phyloP scores from a whole-genome alignment of 371 early-diverging fungal species.

The Gilbertella persicaria region DNA sequence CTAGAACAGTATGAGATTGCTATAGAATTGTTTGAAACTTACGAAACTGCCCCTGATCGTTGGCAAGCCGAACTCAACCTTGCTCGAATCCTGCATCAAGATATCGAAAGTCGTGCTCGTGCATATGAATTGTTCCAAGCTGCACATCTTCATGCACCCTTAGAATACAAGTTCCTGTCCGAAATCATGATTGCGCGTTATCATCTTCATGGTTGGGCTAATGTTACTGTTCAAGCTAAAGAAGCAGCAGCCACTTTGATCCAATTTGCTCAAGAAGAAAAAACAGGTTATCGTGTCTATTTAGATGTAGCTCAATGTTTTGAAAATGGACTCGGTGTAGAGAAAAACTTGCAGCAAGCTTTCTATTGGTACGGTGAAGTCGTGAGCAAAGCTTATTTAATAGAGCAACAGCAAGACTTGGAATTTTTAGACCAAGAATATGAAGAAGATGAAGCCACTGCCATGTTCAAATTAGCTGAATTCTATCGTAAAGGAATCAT shows the following conservation, averaged over 20 bases:
- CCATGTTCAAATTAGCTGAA: slow-evolving; percentile 39
- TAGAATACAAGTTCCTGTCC: slow-evolving; percentile 17
- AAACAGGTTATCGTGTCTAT: slow-evolving; percentile 25
- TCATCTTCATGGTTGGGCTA: slow-evolving; percentile 42
- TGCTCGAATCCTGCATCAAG: slow-evolving; percentile 42
- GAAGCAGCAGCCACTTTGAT: slow-evolving; percentile 32
- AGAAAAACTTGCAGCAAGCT: slow-evolving; percentile 66
- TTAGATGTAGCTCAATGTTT: slow-evolving; percentile 64
- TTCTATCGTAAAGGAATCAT: slow-evolving; percentile 37
- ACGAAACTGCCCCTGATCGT: slow-evolving; percentile 16
- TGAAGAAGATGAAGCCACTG: slow-evolving; percentile 30
- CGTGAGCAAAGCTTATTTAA: slow-evolving; percentile 19
- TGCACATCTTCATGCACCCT: slow-evolving; percentile 30
- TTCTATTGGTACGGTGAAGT: slow-evolving; percentile 82
- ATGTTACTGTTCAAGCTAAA: slow-evolving; percentile 18
- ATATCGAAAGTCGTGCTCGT: slow-evolving; percentile 19
- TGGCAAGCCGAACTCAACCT: slow-evolving; percentile 47
- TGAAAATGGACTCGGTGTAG: slow-evolving; percentile 84
- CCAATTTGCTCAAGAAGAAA: slow-evolving; percentile 26
- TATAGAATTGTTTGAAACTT: slow-evolving; percentile 19
- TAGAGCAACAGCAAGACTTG: not conserved
- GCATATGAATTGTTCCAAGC: slow-evolving; percentile 32
- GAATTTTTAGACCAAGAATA: slow-evolving; percentile 45
- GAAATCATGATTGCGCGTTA: slow-evolving; percentile 42
- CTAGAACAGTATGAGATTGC: slow-evolving; percentile 37